Evolutionary conservation across 495 filamentous ascomycete genomes (phyloP).

Genomic region (Aspergillus sparsus): DNA sequence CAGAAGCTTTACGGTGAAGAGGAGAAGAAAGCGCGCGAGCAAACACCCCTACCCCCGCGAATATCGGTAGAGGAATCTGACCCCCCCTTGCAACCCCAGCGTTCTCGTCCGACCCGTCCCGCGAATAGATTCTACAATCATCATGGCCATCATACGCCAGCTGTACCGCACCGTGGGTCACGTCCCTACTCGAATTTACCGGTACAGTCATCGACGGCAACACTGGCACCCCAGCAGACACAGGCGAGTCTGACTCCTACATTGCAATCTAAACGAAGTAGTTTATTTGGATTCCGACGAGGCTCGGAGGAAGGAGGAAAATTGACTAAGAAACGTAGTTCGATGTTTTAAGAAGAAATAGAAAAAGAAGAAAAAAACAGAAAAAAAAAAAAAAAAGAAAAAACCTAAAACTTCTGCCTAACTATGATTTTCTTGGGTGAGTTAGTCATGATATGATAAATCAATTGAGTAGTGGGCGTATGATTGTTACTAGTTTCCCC

Average conservation of each 20-base stretch:
- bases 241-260: conserved; percentile 19
- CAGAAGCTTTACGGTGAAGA: conserved; percentile 69
- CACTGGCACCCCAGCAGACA: conserved; percentile 17
- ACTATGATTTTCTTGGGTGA: too few relatives aligned
- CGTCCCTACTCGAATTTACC: conserved; percentile 33
- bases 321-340: conserved; percentile 54
- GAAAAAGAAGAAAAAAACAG: not conserved
- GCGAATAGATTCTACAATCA: conserved; percentile 19
- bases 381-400: not conserved
- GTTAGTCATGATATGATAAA: too few relatives aligned
- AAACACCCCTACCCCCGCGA: conserved; percentile 33
- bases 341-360: conserved; percentile 47
- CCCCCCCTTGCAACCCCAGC: conserved; percentile 9
- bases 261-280: conserved; percentile 48
- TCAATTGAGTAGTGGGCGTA: too few relatives aligned
- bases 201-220: conserved; percentile 23
- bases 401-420: not conserved
- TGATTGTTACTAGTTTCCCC: not conserved
- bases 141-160: conserved; percentile 14
- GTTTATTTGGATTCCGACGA: conserved; percentile 50
- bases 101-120: conserved; percentile 12
- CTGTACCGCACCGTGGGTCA: conserved; percentile 21
- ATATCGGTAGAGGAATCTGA: conserved; percentile 24
- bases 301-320: conserved; percentile 35
- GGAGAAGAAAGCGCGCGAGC: conserved; percentile 39